These are phyloP conservation scores for Arachis monticola DNA, from an alignment of 331 rosid species.

Conservation along the genomic window DNA sequence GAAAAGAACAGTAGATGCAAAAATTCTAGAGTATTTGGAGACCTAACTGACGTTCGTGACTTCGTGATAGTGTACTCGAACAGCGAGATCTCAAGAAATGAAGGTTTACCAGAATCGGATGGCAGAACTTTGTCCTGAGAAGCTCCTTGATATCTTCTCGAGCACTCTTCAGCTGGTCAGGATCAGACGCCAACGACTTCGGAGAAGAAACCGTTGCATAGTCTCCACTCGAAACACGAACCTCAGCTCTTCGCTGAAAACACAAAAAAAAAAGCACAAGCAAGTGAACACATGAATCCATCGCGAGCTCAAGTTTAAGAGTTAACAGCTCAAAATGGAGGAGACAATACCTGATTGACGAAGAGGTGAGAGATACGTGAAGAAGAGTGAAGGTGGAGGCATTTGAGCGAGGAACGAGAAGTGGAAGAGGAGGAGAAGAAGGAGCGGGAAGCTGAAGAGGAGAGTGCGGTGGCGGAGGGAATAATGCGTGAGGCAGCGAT, in stretches of 20 bases:
- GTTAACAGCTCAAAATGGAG: not conserved
- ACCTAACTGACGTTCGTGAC: not conserved
- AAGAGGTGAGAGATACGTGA: constrained; percentile 75
- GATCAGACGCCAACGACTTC: constrained; percentile 71
- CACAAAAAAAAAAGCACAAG: not conserved
- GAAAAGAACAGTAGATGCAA: constrained; percentile 13
- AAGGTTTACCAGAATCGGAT: constrained; percentile 74
- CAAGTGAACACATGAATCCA: not conserved
- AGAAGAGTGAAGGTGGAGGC: constrained; percentile 59
- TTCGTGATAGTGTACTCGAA: not conserved
- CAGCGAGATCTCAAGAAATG: not conserved
- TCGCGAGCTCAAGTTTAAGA: not conserved
- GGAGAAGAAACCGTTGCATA: constrained; percentile 55
- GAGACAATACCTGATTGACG: constrained; percentile 64
- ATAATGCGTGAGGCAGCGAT: constrained; percentile 55
- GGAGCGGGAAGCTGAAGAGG: constrained; percentile 50
- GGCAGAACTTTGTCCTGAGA: constrained; percentile 73
- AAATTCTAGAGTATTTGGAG: not conserved
- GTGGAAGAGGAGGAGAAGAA: constrained; percentile 43
- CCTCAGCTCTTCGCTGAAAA: constrained; percentile 54
- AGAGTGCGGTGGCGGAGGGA: constrained; percentile 51
- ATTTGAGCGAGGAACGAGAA: constrained; percentile 49
- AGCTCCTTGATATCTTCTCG: constrained; percentile 81
- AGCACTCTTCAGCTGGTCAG: constrained; percentile 82
- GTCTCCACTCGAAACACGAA: constrained; percentile 51